Conservation (phyloP, 352 stramenopile genomes). For the Phytophthora idaei region DNA sequence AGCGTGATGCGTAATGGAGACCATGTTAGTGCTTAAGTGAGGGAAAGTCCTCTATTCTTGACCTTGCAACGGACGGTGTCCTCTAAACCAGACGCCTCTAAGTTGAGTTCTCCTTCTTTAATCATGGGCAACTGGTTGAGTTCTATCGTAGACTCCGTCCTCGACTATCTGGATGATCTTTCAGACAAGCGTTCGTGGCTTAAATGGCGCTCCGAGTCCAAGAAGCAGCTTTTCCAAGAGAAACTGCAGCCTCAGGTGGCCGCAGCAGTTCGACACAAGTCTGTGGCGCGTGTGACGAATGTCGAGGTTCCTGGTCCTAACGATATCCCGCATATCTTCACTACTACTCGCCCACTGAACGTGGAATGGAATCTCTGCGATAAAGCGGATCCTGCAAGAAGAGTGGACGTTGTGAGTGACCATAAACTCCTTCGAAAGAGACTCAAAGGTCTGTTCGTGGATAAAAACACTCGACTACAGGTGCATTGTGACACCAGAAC, state of each 20-base stretch:
- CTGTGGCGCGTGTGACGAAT: conserved; percentile 23
- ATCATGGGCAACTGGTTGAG: conserved; percentile 28
- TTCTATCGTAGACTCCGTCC: conserved; percentile 7
- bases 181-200: conserved; percentile 8
- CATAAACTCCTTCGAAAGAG: conserved; percentile 56
- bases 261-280: conserved; percentile 29
- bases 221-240: conserved; percentile 34
- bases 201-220: conserved; percentile 27
- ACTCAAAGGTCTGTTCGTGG: conserved; percentile 55
- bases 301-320: conserved; percentile 13
- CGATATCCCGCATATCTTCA: conserved; percentile 52
- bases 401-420: conserved; percentile 61
- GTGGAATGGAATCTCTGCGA: conserved; percentile 71
- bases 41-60: conserved; percentile 17
- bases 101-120: neutral
- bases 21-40: neutral
- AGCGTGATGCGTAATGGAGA: neutral
- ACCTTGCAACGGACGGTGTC: conserved; percentile 1
- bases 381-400: conserved; percentile 55
- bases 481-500: conserved; percentile 45
- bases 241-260: conserved; percentile 31
- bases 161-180: conserved; percentile 16
- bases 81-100: neutral
- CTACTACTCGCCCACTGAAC: conserved; percentile 52
- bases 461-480: conserved; percentile 54